Evolutionary conservation across 495 filamentous ascomycete genomes (phyloP).

Genomic region (Astrocystis sublimbata): DNA sequence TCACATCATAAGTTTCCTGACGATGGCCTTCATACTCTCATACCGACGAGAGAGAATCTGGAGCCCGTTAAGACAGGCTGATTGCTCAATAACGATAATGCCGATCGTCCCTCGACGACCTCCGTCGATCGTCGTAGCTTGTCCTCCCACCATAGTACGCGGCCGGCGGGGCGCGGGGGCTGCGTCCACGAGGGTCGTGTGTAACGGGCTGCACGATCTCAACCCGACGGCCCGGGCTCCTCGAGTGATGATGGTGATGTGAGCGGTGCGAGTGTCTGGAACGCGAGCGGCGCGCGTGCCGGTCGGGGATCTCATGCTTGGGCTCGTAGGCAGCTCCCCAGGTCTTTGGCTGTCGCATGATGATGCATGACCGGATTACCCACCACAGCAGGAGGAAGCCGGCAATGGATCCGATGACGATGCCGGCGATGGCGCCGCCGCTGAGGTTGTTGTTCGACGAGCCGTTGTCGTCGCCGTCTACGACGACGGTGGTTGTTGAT

Average conservation of each 20-base stretch:
- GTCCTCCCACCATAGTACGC: constrained; percentile 20
- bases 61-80: neutral
- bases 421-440: constrained; percentile 60
- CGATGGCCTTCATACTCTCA: neutral
- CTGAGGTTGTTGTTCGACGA: constrained; percentile 38
- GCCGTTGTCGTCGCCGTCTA: neutral
- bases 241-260: constrained; percentile 21
- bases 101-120: constrained; percentile 24
- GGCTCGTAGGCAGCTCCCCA: constrained; percentile 31
- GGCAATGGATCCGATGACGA: constrained; percentile 60
- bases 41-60: too few species aligned
- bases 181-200: constrained; percentile 23
- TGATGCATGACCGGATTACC: constrained; percentile 48
- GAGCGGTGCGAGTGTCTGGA: constrained; percentile 25
- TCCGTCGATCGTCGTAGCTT: constrained; percentile 21
- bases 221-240: constrained; percentile 24
- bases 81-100: constrained; percentile 9
- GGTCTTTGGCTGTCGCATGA: constrained; percentile 34
- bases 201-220: constrained; percentile 28
- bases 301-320: constrained; percentile 26
- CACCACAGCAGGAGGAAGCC: constrained; percentile 57
- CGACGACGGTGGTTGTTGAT: constrained; percentile 28
- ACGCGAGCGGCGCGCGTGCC: constrained; percentile 26
- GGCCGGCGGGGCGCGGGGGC: constrained; percentile 27
- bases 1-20: neutral